Conservation (phyloP, 371 early-diverging fungal species). For the Syncephalastrum racemosum region DNA sequence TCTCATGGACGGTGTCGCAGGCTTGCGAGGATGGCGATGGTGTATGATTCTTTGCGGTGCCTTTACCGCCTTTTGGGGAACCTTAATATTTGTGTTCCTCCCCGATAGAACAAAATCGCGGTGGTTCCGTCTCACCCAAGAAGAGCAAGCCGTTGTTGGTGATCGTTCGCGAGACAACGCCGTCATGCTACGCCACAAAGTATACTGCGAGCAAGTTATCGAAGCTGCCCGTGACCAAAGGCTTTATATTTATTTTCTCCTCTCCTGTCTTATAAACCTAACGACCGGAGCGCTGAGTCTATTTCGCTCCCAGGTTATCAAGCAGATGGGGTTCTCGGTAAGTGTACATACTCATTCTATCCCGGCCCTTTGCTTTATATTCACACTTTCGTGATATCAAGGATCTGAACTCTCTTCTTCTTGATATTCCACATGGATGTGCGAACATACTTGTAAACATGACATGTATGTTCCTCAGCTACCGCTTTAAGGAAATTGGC, state of each 20-base stretch:
- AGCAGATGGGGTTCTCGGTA: constrained; percentile 19
- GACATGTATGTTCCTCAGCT: neutral
- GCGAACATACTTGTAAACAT: constrained; percentile 1
- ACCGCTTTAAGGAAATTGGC: constrained; percentile 7
- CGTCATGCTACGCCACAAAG: neutral
- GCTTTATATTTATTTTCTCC: constrained; percentile 7
- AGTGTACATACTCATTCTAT: neutral
- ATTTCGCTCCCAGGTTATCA: constrained; percentile 10
- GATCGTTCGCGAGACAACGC: constrained; percentile 14
- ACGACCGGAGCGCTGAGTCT: constrained; percentile 12
- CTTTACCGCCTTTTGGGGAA: constrained; percentile 8
- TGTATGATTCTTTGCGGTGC: constrained; percentile 14
- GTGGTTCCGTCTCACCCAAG: constrained; percentile 10
- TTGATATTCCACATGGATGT: constrained; percentile 3
- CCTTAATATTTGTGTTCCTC: constrained; percentile 10
- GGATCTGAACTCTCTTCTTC: constrained; percentile 1
- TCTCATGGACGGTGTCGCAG: constrained; percentile 30
- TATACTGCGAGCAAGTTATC: constrained; percentile 8
- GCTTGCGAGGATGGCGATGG: neutral
- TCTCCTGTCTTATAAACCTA: constrained; percentile 4
- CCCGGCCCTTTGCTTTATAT: too few species aligned
- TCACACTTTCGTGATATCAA: neutral
- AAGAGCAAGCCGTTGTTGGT: constrained; percentile 9
- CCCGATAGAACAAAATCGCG: constrained; percentile 12
- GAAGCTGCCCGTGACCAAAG: constrained; percentile 12